A percentile compares a stretch with the other conserved stretches of the same genome.
Evolutionary conservation across 495 filamentous ascomycete species (phyloP).

Genomic region (Daldinia loculata): DNA sequence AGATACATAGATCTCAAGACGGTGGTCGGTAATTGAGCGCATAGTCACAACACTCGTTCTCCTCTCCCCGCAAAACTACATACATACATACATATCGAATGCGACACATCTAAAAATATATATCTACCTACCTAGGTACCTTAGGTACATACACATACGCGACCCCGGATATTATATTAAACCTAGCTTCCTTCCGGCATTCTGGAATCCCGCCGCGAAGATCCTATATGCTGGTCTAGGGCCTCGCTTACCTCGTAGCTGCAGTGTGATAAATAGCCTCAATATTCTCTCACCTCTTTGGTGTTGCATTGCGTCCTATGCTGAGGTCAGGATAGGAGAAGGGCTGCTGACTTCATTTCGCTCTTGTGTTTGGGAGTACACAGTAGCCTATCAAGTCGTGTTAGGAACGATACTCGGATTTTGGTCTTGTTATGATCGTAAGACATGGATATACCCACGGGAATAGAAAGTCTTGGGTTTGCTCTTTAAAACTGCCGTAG

Average conservation of each 20-base stretch:
- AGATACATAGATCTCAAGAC: not conserved
- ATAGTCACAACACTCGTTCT: not conserved
- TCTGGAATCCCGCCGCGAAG: not conserved
- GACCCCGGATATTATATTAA: constrained; percentile 9
- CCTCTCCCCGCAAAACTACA: not conserved
- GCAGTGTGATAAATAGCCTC: constrained; percentile 23
- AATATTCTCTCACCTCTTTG: not conserved
- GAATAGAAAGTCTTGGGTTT: not conserved
- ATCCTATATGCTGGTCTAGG: constrained; percentile 12
- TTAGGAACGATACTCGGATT: no score
- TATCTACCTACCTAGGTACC: not conserved
- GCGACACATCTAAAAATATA: constrained; percentile 19
- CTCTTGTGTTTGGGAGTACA: not conserved
- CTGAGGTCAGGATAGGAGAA: not conserved
- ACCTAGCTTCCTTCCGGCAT: constrained; percentile 7
- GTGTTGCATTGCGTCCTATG: constrained; percentile 3
- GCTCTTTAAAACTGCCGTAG: not conserved
- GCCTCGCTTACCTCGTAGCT: constrained; percentile 17
- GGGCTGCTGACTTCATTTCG: constrained; percentile 17
- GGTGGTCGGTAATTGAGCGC: not conserved
- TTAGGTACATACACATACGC: no score
- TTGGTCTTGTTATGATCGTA: not conserved
- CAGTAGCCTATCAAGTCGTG: no score
- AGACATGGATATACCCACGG: not conserved
- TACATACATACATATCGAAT: not conserved